phyloP scores from a whole-genome alignment of 192 early-diverging fungal species.

The Umbelopsis sp. region DNA sequence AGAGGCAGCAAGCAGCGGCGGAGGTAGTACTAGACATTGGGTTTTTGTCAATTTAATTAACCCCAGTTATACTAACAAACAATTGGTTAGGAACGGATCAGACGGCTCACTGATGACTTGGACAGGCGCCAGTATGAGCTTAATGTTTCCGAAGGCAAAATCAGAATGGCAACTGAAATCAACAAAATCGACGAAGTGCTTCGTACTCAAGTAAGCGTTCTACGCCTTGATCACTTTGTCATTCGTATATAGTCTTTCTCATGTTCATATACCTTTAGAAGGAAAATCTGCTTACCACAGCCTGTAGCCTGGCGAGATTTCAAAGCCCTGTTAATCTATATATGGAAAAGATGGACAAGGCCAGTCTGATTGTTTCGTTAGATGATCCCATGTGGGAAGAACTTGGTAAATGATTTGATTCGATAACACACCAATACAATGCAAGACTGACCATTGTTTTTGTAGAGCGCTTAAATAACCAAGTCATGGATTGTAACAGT shows the following conservation, averaged over 20 bases:
- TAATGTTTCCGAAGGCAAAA: constrained; percentile 5
- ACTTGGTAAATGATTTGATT: not conserved
- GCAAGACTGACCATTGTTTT: not conserved
- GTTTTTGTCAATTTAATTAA: no score
- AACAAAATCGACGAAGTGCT: not conserved
- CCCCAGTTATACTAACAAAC: no score
- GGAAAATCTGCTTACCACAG: not conserved
- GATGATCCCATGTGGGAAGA: not conserved
- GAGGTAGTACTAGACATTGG: not conserved
- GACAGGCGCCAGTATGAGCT: not conserved
- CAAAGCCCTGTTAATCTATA: not conserved
- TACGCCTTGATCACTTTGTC: no score
- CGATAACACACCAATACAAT: not conserved
- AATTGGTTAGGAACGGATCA: not conserved
- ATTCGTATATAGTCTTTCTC: no score
- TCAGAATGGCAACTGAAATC: constrained; percentile 1
- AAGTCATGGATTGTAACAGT: no score
- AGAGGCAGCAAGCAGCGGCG: not conserved
- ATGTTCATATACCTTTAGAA: not conserved
- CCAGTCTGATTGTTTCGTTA: constrained; percentile 1
- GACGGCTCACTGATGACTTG: not conserved
- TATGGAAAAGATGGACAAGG: constrained; percentile 21
- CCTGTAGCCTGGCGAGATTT: not conserved
- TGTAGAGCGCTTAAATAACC: not conserved
- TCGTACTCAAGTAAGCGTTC: not conserved